Evolutionary conservation across 1,284 basidiomycete genomes (phyloP), one percentile per base, ranked within the genome.

Genomic region (Ceratobasidium sp.): DNA sequence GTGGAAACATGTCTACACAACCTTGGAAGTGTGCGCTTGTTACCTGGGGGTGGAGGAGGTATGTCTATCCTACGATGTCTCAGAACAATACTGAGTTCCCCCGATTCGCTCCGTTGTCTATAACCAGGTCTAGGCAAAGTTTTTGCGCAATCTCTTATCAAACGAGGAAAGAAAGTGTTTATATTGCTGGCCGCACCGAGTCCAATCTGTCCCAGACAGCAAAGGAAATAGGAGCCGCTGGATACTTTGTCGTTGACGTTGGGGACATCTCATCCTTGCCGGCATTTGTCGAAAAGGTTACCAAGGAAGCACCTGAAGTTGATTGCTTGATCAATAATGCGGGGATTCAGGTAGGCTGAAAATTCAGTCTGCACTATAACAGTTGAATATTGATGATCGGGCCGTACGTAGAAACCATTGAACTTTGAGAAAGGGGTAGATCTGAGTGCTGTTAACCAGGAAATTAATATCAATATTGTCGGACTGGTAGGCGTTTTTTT

Each of bases 251-350:
- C 15, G 72, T 79, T n/a, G 79, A 80, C 58, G 77, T 77, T 4
- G 78, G 77, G 15, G 75, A 78, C 35, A 73, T 75, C 7, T 54
- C 70, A 5, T 73, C 75, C 8, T 73, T 78, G 20, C 70, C 75
- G 4, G 56, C 74, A 0, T 77, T 79, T 64, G 58, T 75, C 53
- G 71, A 76, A 22, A 77, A 74, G 49, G 70, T 80, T 31, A 69
- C 75, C 10, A 55, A 65, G 17, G 77, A 79, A 54, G 78, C 79
- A 69, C 78, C 79, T 4, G 78, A 80, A 47, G 73, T 79, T 29
- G 79, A 80, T 72, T 78, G 78, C 54, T 65, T 80, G 53, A 77
- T 79, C 73, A 79, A 79, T 74, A 80, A 80, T 73, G 79, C 79
- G 3, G 79, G 79, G 3, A 78, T 80, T 0, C 79, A 80, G 68